Evolutionary conservation across 139 green algal species (phyloP), one percentile per base, ranked within the genome.

Genomic region (Pseudopediastrum boryanum): DNA sequence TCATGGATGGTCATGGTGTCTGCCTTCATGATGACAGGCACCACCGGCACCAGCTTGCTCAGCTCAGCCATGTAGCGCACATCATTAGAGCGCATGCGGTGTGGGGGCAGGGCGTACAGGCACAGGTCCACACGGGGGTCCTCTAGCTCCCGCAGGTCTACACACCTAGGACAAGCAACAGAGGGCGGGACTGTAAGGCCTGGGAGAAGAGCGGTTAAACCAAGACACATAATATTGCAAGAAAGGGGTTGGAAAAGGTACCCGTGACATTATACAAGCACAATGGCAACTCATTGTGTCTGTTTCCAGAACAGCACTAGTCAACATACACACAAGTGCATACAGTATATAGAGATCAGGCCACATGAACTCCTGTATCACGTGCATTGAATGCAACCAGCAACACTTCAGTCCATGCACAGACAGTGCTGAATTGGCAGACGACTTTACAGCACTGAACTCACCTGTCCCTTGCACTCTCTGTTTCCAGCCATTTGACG

Each of bases 1-100:
- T 95, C 91, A 4, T 82, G 66, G 36, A 91, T 92, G 33, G 86
- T 95, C 91, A 95, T 95, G 9, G 89, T 94, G 79, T 95, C 91
- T 0, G 88, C 86, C 69, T 95, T 95, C 51, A 88, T 93, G 25
- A 95, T 85, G 4, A 95, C 77, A 0, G 91, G 91, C 71, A 95
- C 81, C 43, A 95, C 86, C 19, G 91, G 89, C 56, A 92, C 89
- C 42, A 86, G 66, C 50, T 86, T 85, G 70, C 76, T 84, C 75
- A 92, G 81, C 81, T 92, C 87, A 48, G 59, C 43, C 83, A 85
- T 87, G 85, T 83, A 86, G 42, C 88, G 89, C 1, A 95, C 79
- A 78, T 95, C 91, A 4, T 91, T 81, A 41, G 85, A 81, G 5
- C 89, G 87, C 42, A 95, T 74, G 58, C 89, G 80, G 85, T 95